Base-by-base conservation (phyloP, 306 rosid genomes). In the Dicorynia guianensis region DNA sequence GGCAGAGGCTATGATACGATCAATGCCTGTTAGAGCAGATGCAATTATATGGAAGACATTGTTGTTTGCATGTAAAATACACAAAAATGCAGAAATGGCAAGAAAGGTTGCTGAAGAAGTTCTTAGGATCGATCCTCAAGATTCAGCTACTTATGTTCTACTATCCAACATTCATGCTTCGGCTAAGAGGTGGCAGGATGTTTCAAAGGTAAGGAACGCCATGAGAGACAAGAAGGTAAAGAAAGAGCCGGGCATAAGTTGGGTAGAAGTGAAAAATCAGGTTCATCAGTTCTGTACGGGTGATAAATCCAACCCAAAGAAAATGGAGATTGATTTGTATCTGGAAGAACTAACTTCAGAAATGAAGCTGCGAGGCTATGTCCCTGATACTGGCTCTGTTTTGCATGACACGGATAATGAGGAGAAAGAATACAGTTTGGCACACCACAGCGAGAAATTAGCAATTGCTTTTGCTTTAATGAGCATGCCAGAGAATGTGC, bases 331-430 rank as follows among this genome's bases (percentile, higher is more conserved):
- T 44, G 85, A 89, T 77, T 77, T 62, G 85, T 94, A 90, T 82
- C 81, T 90, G 36, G 88, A 87, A 79, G 95, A 90, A 78, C 83
- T 90, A 71, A 83, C 75, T 56, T 82, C 87, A 11, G 93, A 94
- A 74, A 74, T 92, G 98, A 94, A 94, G 89, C 61, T 80, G 56
- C 73, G 74, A 11, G 98, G 97, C 49, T 92, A 94, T 60, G 88
- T 76, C 63, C 98, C 97, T 20, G 95, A 94, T 82, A 86, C 82
- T 38, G 76, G 87, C 71, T 82, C 87, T 4, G 93, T 88, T 76
- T 77, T 88, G 83, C 89, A 90, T 77, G 98, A 94, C 84, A 92
- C 88, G 97, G 97, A 94, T 74, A 82, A 79, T 25, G 97, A 94
- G 85, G 96, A 92, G 85, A 92, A 92, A 85, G 97, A 92, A 78